These are phyloP conservation scores for Bauhinia variegata DNA, from an alignment of 306 rosid genomes.

Conservation along the genomic window DNA sequence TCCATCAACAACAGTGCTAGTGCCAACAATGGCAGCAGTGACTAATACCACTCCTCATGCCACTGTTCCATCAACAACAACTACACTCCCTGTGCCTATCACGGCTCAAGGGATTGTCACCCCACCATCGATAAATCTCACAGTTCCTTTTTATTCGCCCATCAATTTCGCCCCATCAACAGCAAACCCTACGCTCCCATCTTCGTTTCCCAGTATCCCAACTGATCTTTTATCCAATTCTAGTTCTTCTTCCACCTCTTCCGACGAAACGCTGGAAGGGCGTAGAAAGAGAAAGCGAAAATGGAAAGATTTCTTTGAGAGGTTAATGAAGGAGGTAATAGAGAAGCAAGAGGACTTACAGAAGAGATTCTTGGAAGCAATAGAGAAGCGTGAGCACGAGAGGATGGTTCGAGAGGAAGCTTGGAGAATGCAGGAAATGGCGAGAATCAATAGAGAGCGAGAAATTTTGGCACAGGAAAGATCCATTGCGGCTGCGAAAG, in stretches of 20 bases:
- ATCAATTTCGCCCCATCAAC: conserved; percentile 38
- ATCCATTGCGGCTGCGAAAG: conserved; percentile 72
- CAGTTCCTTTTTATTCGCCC: conserved; percentile 41
- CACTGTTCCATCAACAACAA: conserved; percentile 61
- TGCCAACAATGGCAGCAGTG: conserved; percentile 36
- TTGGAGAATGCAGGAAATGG: conserved; percentile 82
- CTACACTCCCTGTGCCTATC: conserved; percentile 30
- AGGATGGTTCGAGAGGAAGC: conserved; percentile 67
- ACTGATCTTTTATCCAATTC: conserved; percentile 58
- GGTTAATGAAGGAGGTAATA: conserved; percentile 72
- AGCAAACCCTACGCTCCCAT: conserved; percentile 38
- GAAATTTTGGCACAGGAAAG: conserved; percentile 79
- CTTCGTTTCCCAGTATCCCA: conserved; percentile 40
- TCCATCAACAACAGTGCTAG: conserved; percentile 6
- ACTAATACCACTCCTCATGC: conserved; percentile 26
- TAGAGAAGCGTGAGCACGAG: conserved; percentile 76
- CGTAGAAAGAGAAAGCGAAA: conserved; percentile 72
- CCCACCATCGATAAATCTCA: conserved; percentile 33
- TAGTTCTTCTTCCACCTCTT: conserved; percentile 67
- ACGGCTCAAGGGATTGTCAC: conserved; percentile 39
- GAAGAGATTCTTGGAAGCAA: conserved; percentile 72
- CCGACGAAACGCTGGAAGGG: conserved; percentile 55
- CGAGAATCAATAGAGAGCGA: conserved; percentile 61
- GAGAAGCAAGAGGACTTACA: conserved; percentile 84
- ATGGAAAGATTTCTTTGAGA: conserved; percentile 88